Percentiles rank a stretch among this genome's conserved stretches.
These are phyloP conservation scores for Calonectria henricotiae DNA, from an alignment of 2,329 filamentous ascomycete genomes.

Conservation along the genomic window DNA sequence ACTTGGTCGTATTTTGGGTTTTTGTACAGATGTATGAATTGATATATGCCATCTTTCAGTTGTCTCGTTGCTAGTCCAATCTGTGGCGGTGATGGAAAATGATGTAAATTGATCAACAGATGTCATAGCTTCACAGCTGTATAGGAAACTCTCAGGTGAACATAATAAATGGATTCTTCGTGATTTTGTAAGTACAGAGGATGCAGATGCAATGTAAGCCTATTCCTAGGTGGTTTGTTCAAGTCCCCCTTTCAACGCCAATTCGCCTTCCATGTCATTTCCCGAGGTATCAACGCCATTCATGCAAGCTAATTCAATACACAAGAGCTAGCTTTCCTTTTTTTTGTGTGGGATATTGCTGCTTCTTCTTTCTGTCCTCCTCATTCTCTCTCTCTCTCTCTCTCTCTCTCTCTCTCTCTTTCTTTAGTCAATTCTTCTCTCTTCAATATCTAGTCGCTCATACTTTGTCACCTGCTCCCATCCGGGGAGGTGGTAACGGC, in stretches of 20 bases:
- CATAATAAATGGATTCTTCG: slow-evolving; percentile 18
- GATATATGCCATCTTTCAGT: too few species aligned
- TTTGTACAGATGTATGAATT: neutral
- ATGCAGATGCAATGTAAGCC: slow-evolving; percentile 19
- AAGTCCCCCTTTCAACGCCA: slow-evolving; percentile 21
- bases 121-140: neutral
- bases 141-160: neutral
- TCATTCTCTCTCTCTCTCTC: too few species aligned
- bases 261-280: slow-evolving; percentile 19
- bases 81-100: too few species aligned
- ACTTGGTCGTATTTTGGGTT: neutral
- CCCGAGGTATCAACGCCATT: slow-evolving; percentile 22
- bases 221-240: neutral
- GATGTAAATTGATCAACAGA: neutral
- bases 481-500: slow-evolving; percentile 25
- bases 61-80: neutral
- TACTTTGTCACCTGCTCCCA: slow-evolving; percentile 39
- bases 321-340: neutral
- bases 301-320: slow-evolving; percentile 21
- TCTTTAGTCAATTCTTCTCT: slow-evolving; percentile 44
- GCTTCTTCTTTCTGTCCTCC: neutral
- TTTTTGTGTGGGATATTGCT: neutral
- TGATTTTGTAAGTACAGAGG: slow-evolving; percentile 24
- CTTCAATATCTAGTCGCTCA: slow-evolving; percentile 37
- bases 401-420: neutral